A percentile compares a stretch with the other conserved stretches of the same genome.
Evolutionary conservation across 2,329 filamentous ascomycete genomes (phyloP).

Genomic region (Fusarium lyarnte): DNA sequence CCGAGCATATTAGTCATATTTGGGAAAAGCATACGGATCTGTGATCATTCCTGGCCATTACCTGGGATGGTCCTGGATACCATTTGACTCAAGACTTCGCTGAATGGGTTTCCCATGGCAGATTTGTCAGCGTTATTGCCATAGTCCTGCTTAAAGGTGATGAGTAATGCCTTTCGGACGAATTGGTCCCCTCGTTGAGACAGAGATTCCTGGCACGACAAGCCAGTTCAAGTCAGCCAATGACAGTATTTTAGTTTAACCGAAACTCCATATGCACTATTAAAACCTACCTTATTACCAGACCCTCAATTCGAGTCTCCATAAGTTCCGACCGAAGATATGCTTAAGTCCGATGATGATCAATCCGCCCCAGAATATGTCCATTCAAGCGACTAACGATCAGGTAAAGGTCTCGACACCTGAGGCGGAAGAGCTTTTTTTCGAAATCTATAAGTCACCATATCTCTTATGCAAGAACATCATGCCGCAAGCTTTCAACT

Average conservation of each 20-base stretch:
- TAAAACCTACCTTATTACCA: background rate
- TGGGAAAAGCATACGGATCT: fast-evolving
- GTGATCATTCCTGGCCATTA: background rate
- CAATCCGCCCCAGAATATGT: background rate
- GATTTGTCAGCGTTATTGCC: background rate
- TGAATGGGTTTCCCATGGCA: fast-evolving
- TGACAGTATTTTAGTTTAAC: no score
- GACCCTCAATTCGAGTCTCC: background rate
- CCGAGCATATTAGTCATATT: fast-evolving
- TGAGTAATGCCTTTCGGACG: background rate
- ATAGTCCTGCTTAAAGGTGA: background rate
- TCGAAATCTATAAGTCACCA: background rate
- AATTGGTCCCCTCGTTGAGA: background rate
- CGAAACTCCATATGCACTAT: no score
- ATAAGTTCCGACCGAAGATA: background rate
- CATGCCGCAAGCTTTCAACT: background rate
- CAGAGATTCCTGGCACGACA: background rate
- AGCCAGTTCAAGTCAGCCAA: background rate
- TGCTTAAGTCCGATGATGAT: background rate
- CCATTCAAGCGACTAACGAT: background rate
- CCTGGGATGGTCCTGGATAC: background rate
- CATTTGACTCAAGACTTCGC: no score
- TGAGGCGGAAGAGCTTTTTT: background rate
- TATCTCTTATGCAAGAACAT: background rate
- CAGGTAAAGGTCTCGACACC: background rate